Evolutionary conservation across 352 stramenopile species (phyloP).

Genomic region (Hyaloperonospora brassicae): DNA sequence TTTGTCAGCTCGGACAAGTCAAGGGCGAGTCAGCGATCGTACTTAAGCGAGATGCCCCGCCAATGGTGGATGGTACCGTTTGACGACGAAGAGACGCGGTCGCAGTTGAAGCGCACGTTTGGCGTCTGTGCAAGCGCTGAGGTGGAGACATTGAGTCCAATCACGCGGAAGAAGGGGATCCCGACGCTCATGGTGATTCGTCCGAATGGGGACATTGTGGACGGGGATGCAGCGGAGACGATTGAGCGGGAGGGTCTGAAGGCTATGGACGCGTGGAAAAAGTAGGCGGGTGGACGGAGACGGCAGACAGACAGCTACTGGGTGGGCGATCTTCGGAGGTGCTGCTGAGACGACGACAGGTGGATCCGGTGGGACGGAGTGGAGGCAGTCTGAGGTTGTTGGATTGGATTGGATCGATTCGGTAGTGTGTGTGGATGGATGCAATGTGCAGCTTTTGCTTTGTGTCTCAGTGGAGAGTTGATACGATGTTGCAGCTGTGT

Average conservation of each 20-base stretch:
- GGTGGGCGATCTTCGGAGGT: too few species aligned
- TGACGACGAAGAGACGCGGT: slow-evolving; percentile 38
- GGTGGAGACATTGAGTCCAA: slow-evolving; percentile 40
- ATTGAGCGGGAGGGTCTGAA: slow-evolving; percentile 46
- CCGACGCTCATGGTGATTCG: slow-evolving; percentile 69
- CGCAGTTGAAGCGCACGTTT: slow-evolving; percentile 77
- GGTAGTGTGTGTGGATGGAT: too few species aligned
- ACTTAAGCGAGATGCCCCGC: slow-evolving; percentile 69
- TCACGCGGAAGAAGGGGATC: slow-evolving; percentile 58
- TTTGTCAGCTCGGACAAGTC: slow-evolving; percentile 72
- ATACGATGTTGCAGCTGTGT: too few species aligned
- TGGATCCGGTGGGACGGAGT: too few species aligned
- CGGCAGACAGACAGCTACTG: too few species aligned
- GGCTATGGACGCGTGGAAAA: slow-evolving; percentile 41
- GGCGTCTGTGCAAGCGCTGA: slow-evolving; percentile 65
- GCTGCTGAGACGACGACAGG: too few species aligned
- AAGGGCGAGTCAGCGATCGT: slow-evolving; percentile 40
- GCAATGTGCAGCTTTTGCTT: too few species aligned
- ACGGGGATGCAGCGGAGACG: slow-evolving; percentile 54
- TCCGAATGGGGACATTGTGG: slow-evolving; percentile 51
- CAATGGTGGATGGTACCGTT: slow-evolving; percentile 74
- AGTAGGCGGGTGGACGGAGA: slow-evolving; percentile 2
- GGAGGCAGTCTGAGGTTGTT: too few species aligned
- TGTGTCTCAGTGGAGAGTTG: too few species aligned
- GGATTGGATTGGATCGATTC: too few species aligned